These are phyloP conservation scores for Penicillium subrubescens DNA, from an alignment of 495 filamentous ascomycete genomes.

Conservation along the genomic window DNA sequence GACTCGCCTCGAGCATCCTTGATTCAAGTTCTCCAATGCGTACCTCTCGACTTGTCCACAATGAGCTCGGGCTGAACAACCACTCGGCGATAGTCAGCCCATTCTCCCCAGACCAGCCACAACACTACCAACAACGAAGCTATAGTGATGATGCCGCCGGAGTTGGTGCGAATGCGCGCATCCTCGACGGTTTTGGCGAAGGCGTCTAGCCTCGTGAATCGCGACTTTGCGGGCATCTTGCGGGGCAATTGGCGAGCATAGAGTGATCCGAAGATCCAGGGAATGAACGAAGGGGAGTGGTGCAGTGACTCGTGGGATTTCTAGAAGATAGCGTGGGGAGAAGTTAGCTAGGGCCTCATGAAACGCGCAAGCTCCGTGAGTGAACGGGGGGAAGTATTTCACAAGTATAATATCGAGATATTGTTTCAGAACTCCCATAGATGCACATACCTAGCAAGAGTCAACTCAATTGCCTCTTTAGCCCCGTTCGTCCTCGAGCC, in stretches of 20 bases:
- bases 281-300: slow-evolving; percentile 4
- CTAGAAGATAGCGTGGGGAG: slow-evolving; percentile 3
- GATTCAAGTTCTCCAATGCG: neutral
- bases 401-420: neutral
- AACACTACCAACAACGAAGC: slow-evolving; percentile 82
- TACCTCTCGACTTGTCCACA: slow-evolving; percentile 95
- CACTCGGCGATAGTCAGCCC: slow-evolving; percentile 86
- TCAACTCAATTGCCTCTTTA: slow-evolving; percentile 16
- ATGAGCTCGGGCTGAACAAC: slow-evolving; percentile 89
- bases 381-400: neutral
- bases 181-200: slow-evolving; percentile 99
- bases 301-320: slow-evolving; percentile 2
- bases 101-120: slow-evolving; percentile 92
- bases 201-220: slow-evolving; percentile 94
- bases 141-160: slow-evolving; percentile 93
- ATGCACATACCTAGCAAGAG: slow-evolving; percentile 11
- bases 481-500: slow-evolving; percentile 7
- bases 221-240: slow-evolving; percentile 63
- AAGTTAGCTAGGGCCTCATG: slow-evolving; percentile 13
- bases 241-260: slow-evolving; percentile 36
- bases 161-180: slow-evolving; percentile 95
- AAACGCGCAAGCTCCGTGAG: slow-evolving; percentile 22
- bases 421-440: neutral
- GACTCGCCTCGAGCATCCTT: neutral
- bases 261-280: slow-evolving; percentile 9